Conservation (phyloP, 73 alveolate species). For the Paramecium octaurelia region DNA sequence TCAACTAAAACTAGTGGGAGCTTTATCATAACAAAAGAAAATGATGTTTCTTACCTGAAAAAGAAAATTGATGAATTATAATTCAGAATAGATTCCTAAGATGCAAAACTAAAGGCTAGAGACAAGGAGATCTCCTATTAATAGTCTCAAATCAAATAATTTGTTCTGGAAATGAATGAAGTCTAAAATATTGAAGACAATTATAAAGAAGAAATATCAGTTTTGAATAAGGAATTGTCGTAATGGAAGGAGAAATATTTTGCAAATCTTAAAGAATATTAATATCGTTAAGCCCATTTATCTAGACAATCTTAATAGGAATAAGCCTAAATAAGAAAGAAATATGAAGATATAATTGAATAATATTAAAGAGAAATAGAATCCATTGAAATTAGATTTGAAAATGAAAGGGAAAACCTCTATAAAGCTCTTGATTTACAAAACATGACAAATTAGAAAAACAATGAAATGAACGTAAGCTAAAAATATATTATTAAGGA, state of each 20-base stretch:
- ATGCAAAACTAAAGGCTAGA: background rate
- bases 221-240: background rate
- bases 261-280: background rate
- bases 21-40: background rate
- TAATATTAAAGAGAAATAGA: conserved; percentile 3
- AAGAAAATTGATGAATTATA: background rate
- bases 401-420: conserved; percentile 2
- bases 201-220: background rate
- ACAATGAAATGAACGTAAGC: background rate
- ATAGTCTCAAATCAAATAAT: background rate
- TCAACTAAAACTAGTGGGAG: background rate
- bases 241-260: conserved; percentile 30
- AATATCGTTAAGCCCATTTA: background rate
- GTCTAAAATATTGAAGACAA: background rate
- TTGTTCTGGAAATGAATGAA: background rate
- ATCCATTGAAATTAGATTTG: conserved; percentile 13
- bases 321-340: background rate
- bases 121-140: background rate
- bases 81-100: background rate
- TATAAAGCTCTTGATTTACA: background rate
- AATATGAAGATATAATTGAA: background rate
- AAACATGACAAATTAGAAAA: background rate
- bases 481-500: background rate
- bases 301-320: background rate
- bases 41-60: background rate